Evolutionary conservation across 129 eudicot species (phyloP), one percentile per base, ranked within the genome.

Genomic region (Centella asiatica): DNA sequence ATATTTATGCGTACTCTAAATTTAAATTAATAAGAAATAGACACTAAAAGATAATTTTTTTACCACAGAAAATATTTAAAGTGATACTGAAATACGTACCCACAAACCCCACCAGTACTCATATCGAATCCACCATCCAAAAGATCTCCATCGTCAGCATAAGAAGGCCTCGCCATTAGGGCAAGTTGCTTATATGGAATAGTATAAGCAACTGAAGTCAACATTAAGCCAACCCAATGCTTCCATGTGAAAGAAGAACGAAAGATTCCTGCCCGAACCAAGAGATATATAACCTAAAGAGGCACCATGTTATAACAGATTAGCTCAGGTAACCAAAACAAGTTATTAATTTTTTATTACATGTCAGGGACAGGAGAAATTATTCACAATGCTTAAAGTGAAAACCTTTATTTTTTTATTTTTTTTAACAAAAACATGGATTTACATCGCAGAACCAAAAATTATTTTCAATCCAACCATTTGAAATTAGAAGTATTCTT

Each of bases 61-160:
- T n/a, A n/a, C n/a, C n/a, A n/a, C n/a, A n/a, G n/a, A n/a, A n/a
- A n/a, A n/a, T n/a, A n/a, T n/a, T n/a, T n/a, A n/a, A n/a, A 17
- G 36, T 34, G 39, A 52, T 9, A 10, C 32, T 18, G 22, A 55
- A 19, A 51, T 34, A 27, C 89, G 50, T 83, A 92, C 98, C 95
- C 98, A 60, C 95, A 87, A 78, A 87, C 78, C 39, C 98, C 98
- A 69, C 95, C 94, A 0, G 94, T 87, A 66, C 83, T 87, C 98
- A 92, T 84, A 82, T 92, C 98, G 57, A 81, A 92, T 13, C 98
- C 98, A 12, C 98, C 98, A 74, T 92, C 98, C 28, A 87, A 58
- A 48, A 92, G 88, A 51, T 92, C 98, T 36, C 94, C 98, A 31
- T 74, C 65, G 42, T 87, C 87, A 44, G 84, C 70, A 64, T 81